Percentiles rank a stretch among this genome's conserved stretches.
Evolutionary conservation across 257 asterid genomes (phyloP).

Genomic region (Plantago ovata): DNA sequence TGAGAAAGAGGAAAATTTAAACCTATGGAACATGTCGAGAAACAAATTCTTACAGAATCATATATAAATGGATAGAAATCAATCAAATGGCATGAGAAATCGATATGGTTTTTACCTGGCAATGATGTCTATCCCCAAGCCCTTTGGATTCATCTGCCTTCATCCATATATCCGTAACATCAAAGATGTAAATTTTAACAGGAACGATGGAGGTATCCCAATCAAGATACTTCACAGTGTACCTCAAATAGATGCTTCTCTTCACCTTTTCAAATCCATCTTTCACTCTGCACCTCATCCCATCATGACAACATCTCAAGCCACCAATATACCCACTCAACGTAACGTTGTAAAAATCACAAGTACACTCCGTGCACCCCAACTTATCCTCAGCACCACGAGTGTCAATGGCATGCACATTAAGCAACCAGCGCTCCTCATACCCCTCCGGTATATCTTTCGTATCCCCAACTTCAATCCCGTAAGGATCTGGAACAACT

Average conservation of each 20-base stretch:
- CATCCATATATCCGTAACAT: slow-evolving; percentile 57
- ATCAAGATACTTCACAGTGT: slow-evolving; percentile 49
- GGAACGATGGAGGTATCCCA: slow-evolving; percentile 62
- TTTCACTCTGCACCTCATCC: slow-evolving; percentile 46
- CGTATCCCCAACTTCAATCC: slow-evolving; percentile 64
- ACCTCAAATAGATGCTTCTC: slow-evolving; percentile 59
- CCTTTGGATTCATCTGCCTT: slow-evolving; percentile 32
- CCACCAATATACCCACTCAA: slow-evolving; percentile 58
- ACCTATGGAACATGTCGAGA: no score
- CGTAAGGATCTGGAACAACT: slow-evolving; percentile 68
- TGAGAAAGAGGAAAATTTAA: no score
- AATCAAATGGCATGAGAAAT: not conserved
- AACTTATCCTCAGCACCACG: slow-evolving; percentile 59
- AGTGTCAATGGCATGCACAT: slow-evolving; percentile 83
- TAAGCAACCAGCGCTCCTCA: slow-evolving; percentile 70
- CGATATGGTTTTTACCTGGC: slow-evolving; percentile 32
- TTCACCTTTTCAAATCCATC: slow-evolving; percentile 37
- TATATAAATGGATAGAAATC: not conserved
- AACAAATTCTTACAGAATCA: no score
- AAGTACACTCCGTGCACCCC: slow-evolving; percentile 83
- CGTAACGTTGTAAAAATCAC: slow-evolving; percentile 58
- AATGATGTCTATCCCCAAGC: slow-evolving; percentile 28
- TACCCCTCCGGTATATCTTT: slow-evolving; percentile 51
- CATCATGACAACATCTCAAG: slow-evolving; percentile 66
- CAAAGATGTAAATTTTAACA: slow-evolving; percentile 56